These are phyloP conservation scores for Coemansia sp. DNA, from an alignment of 192 early-diverging fungal species.

Conservation along the genomic window DNA sequence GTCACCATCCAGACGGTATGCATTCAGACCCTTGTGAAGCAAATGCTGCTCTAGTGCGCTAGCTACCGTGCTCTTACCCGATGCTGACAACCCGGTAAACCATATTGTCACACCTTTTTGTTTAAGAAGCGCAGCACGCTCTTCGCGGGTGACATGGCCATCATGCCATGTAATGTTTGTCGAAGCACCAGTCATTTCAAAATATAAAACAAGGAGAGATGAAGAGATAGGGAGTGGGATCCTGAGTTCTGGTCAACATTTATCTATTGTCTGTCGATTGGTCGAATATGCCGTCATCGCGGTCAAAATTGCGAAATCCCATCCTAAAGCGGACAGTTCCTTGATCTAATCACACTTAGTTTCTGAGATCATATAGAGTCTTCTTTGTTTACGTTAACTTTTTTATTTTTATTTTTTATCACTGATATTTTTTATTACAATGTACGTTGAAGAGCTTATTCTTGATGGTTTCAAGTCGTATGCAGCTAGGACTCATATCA, in stretches of 20 bases:
- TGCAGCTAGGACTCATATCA: slow-evolving; percentile 89
- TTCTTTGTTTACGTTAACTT: background rate
- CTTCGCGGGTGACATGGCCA: slow-evolving; percentile 68
- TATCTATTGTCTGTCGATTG: slow-evolving; percentile 5
- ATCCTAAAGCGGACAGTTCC: background rate
- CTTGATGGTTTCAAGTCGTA: slow-evolving; percentile 99
- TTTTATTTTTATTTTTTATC: background rate
- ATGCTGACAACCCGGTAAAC: slow-evolving; percentile 95
- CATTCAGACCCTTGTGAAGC: slow-evolving; percentile 66
- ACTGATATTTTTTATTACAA: slow-evolving; percentile 26
- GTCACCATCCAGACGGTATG: slow-evolving; percentile 93
- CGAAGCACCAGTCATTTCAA: background rate
- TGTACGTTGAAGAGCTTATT: slow-evolving; percentile 93
- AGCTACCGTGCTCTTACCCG: slow-evolving; percentile 90
- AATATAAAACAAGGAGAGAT: background rate
- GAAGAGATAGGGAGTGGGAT: background rate
- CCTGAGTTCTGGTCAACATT: no score
- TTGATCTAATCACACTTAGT: background rate
- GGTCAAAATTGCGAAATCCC: background rate
- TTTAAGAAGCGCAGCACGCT: slow-evolving; percentile 66
- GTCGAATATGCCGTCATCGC: slow-evolving; percentile 16
- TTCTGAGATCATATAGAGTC: background rate
- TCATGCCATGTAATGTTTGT: slow-evolving; percentile 93
- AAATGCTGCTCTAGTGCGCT: slow-evolving; percentile 86
- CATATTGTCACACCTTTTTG: slow-evolving; percentile 81